A percentile compares a stretch with the other conserved stretches of the same genome.
phyloP scores from a whole-genome alignment of 2,329 filamentous ascomycete species.

The Verticillium nonalfalfae region DNA sequence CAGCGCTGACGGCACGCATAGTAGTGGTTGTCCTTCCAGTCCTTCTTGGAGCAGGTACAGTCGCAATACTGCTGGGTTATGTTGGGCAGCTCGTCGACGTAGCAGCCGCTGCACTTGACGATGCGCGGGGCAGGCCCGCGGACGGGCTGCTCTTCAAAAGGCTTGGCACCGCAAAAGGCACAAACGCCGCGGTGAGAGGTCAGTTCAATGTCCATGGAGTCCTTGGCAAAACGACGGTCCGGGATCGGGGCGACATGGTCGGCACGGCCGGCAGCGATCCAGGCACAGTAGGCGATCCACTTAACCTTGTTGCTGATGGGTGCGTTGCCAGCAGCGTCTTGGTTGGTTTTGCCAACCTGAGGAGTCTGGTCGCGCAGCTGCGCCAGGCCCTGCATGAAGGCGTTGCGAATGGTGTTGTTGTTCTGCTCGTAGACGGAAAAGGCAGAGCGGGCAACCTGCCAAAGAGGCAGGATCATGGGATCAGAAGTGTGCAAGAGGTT shows the following conservation, averaged over 20 bases:
- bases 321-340: too few relatives aligned
- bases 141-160: neutral
- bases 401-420: slow-evolving; percentile 4
- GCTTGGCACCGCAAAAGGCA: neutral
- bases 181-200: neutral
- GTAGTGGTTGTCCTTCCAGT: slow-evolving; percentile 6
- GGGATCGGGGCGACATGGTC: slow-evolving; percentile 1
- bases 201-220: neutral
- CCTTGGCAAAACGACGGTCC: neutral
- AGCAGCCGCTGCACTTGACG: slow-evolving; percentile 6
- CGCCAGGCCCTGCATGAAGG: slow-evolving; percentile 7
- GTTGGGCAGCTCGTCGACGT: neutral
- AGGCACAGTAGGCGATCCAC: slow-evolving; percentile 2
- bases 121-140: neutral
- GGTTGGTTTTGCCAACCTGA: neutral
- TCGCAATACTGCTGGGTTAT: slow-evolving; percentile 7
- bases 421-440: slow-evolving; percentile 5
- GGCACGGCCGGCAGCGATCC: slow-evolving; percentile 5
- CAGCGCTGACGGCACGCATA: slow-evolving; percentile 4
- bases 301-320: neutral
- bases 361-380: neutral
- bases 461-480: slow-evolving; percentile 2
- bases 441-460: slow-evolving; percentile 7
- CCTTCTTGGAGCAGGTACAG: slow-evolving; percentile 3
- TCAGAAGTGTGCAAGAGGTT: neutral